Evolutionary conservation across 371 early-diverging fungal species (phyloP).

Genomic region (Mortierella sp.): DNA sequence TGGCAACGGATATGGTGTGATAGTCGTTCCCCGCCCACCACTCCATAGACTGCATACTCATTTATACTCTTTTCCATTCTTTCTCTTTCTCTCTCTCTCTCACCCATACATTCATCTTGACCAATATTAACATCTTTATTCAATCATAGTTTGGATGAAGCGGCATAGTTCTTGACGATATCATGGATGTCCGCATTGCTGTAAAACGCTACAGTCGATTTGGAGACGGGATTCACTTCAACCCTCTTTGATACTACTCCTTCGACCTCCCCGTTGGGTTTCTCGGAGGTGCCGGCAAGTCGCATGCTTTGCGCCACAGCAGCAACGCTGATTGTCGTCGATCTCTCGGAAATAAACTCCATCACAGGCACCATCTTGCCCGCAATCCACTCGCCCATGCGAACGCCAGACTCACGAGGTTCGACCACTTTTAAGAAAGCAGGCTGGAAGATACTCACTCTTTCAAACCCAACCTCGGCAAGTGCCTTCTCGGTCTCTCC

Average conservation of each 20-base stretch:
- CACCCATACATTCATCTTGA: not conserved
- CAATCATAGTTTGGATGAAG: constrained; percentile 22
- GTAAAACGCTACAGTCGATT: constrained; percentile 28
- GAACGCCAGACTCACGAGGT: constrained; percentile 14
- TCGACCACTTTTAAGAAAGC: constrained; percentile 66
- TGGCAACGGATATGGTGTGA: not conserved
- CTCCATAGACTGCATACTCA: not conserved
- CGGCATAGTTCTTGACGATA: constrained; percentile 30
- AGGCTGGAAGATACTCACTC: constrained; percentile 76
- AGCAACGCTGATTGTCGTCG: constrained; percentile 26
- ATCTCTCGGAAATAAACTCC: constrained; percentile 29
- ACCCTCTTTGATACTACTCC: constrained; percentile 28
- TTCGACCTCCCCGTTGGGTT: constrained; percentile 13
- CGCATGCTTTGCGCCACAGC: constrained; percentile 42
- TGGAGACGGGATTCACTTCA: constrained; percentile 23
- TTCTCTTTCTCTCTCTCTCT: not conserved
- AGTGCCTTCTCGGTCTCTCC: constrained; percentile 81
- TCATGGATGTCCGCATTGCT: constrained; percentile 43
- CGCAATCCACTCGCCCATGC: constrained; percentile 15
- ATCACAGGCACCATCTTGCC: constrained; percentile 27
- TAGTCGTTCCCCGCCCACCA: not conserved
- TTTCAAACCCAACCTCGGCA: constrained; percentile 70
- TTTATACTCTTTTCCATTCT: too few relatives aligned
- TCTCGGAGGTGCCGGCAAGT: constrained; percentile 22
- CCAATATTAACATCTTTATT: not conserved